phyloP scores from a whole-genome alignment of 2,329 filamentous ascomycete species.

The Intubia oerlemansii region DNA sequence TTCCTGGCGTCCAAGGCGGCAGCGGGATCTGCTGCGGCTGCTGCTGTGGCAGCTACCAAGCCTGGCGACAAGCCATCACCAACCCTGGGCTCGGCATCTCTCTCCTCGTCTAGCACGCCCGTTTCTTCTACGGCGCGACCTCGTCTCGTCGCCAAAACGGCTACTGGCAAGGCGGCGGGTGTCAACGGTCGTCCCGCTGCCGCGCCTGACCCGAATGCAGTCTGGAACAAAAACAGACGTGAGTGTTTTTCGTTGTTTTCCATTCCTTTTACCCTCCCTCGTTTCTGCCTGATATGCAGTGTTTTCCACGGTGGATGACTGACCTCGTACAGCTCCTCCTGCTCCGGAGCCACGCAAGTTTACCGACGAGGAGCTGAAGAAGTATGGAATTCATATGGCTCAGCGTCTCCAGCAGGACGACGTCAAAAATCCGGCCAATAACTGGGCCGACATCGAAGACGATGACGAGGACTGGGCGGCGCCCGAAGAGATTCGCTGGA shows the following conservation, averaged over 20 bases:
- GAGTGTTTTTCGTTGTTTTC: constrained; percentile 15
- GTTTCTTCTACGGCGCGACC: too few relatives aligned
- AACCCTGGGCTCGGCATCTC: constrained; percentile 19
- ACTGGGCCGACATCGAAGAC: constrained; percentile 81
- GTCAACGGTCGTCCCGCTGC: constrained; percentile 35
- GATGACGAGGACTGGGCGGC: constrained; percentile 67
- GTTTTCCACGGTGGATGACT: background rate
- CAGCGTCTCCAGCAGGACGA: constrained; percentile 53
- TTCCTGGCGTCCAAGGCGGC: constrained; percentile 56
- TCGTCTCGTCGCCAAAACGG: constrained; percentile 13
- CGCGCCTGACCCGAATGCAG: constrained; percentile 49
- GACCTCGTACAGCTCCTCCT: constrained; percentile 25
- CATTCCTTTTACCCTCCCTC: too few relatives aligned
- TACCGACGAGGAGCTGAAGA: constrained; percentile 71
- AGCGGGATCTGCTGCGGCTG: constrained; percentile 18
- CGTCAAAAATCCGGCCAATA: constrained; percentile 46
- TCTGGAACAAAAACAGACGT: constrained; percentile 85
- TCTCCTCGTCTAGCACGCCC: too few relatives aligned
- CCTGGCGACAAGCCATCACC: constrained; percentile 26
- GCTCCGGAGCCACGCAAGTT: constrained; percentile 59
- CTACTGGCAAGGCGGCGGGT: constrained; percentile 21
- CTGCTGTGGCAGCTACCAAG: constrained; percentile 24
- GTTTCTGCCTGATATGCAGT: too few relatives aligned
- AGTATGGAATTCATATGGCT: constrained; percentile 71
- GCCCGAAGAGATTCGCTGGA: constrained; percentile 70